phyloP scores from a whole-genome alignment of 768 basidiomycete species.

The Tylopilus sp. region DNA sequence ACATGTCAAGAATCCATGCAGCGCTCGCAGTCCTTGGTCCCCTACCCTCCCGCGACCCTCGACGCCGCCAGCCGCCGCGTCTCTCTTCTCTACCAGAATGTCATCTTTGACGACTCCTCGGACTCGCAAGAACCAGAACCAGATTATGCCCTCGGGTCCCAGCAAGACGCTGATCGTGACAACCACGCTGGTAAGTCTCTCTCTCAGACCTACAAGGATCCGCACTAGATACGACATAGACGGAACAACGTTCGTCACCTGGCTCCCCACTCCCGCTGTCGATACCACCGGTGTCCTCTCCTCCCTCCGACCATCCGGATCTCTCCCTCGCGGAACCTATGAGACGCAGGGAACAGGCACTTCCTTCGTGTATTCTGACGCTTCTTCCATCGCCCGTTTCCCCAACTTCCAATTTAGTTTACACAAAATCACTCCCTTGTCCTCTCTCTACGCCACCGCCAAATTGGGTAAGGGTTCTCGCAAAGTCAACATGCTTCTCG shows the following conservation, averaged over 20 bases:
- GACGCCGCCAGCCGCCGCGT: conserved; percentile 68
- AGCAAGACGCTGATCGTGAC: conserved; percentile 19
- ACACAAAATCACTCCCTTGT: conserved; percentile 53
- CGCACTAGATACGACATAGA: conserved; percentile 28
- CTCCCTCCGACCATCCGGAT: conserved; percentile 29
- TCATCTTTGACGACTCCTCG: conserved; percentile 56
- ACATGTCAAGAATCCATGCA: conserved; percentile 31
- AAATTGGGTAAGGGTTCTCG: conserved; percentile 35
- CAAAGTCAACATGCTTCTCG: conserved; percentile 61
- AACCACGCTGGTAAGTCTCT: conserved; percentile 14
- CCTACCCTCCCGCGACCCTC: conserved; percentile 51
- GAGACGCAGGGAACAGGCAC: conserved; percentile 43
- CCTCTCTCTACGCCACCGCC: conserved; percentile 31
- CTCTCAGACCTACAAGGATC: conserved; percentile 5
- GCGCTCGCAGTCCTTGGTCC: not conserved
- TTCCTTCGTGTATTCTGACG: conserved; percentile 57
- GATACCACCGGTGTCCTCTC: conserved; percentile 21
- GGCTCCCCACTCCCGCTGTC: conserved; percentile 47
- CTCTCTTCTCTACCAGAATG: conserved; percentile 65
- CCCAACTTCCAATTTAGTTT: conserved; percentile 73
- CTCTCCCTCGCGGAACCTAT: conserved; percentile 27
- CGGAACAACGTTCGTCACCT: conserved; percentile 51
- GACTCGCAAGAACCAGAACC: conserved; percentile 34
- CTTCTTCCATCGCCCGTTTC: conserved; percentile 70
- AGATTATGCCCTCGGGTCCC: conserved; percentile 14